Evolutionary conservation across 805 yeast genomes (phyloP), one percentile per base, ranked within the genome.

Genomic region (Nakazawaea ishiwadae): DNA sequence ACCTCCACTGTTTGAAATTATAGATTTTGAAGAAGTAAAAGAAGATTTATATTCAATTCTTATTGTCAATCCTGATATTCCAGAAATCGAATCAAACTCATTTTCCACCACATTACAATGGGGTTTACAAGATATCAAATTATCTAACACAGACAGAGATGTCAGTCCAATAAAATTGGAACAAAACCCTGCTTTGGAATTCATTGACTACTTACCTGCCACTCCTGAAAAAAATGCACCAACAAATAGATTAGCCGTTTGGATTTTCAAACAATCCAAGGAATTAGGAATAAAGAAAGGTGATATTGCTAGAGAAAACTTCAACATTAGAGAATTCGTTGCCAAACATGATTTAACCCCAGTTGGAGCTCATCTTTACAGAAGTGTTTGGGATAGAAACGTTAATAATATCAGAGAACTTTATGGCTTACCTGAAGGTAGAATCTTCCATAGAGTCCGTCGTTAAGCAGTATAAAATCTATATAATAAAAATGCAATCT

Each of bases 341-440:
- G 68, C 62, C 3, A 48, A 61, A 3, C 58, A 84, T 59, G 58
- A 68, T 4, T 71, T 93, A 50, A 65, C 67, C n/a, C 78, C 97
- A 1, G 78, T 90, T 36, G 97, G 98, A 20, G 96, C 95, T 2
- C 95, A 88, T 59, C 71, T 87, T 35, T 91, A 95, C 91, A 80
- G 98, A 71, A 79, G 82, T 50, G 68, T 63, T 31, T 91, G 83
- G 79, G 98, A 93, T 62, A 66, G 85, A 52, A 76, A 81, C 51
- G 84, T 86, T 33, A 72, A 71, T 23, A 59, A 57, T 3, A 81
- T 90, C 20, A 79, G 98, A 61, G 75, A 71, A 48, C 61, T 72
- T 56, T 86, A 84, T 57, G 91, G 88, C 4, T 69, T 91, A 46
- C 82, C 80, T 15, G 59, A 66, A 46, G 97, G 96, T 38, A 71